Evolutionary conservation across 129 eudicot genomes (phyloP), one percentile per base, ranked within the genome.

Genomic region (Helichrysum umbraculigerum): DNA sequence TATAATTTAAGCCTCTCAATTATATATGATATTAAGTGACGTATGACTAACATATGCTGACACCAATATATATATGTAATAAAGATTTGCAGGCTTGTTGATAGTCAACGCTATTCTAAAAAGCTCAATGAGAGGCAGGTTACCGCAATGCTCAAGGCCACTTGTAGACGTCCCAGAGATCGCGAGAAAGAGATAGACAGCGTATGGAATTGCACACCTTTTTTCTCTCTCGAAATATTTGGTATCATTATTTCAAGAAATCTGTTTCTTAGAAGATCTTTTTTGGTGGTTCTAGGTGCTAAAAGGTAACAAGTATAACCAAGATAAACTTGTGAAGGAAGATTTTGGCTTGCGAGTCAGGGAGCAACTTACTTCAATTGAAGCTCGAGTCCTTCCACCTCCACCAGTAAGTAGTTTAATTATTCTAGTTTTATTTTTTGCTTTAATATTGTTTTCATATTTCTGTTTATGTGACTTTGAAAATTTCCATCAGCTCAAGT

Each of bases 331-430:
- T 62, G 88, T 81, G 15, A 71, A 34, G 21, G 41, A 44, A 7
- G 96, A 89, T 25, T 92, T 92, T 81, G 97, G 97, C 0, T 78
- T 92, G 71, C 57, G 71, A 67, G 83, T 92, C 2, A 25, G 34
- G 7, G 70, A 74, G 42, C 67, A 75, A 8, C 74, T 81, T 16
- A 63, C 89, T 5, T 21, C 81, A 1, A 64, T 92, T 15, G 87
- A 89, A 12, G 97, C 93, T 8, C 82, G 97, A 3, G 91, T 92
- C 39, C 85, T 92, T 47, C 88, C 85, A 20, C 76, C 93, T 10
- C 98, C 96, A 14, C 67, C 73, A 78, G 96, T 92, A 86, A 63
- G 19, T 8, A n/a, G 4, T 21, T 61, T 68, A 11, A 25, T 25
- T 25, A 25, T 25, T 25, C 28, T 25, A 25, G 28, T 9, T 66